These are phyloP conservation scores for Rhizophora mangle DNA, from an alignment of 345 rosid genomes.

Conservation along the genomic window DNA sequence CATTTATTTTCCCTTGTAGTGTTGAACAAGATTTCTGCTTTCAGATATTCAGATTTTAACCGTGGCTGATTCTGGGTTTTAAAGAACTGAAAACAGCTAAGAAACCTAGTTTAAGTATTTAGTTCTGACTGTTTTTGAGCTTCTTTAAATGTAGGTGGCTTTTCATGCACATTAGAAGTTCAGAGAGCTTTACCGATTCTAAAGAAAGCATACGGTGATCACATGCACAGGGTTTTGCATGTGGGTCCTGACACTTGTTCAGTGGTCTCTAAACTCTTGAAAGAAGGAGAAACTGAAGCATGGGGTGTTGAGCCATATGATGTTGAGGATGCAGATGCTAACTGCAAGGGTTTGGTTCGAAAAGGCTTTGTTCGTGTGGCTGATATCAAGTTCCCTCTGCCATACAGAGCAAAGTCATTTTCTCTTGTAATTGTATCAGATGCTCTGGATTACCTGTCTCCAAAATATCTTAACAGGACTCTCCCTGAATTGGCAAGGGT, in stretches of 20 bases:
- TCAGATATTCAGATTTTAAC: background rate
- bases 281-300: slow-evolving; percentile 90
- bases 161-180: slow-evolving; percentile 74
- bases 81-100: background rate
- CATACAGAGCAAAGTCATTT: slow-evolving; percentile 84
- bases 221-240: slow-evolving; percentile 87
- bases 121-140: background rate
- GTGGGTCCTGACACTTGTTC: slow-evolving; percentile 96
- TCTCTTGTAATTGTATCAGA: slow-evolving; percentile 89
- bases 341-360: slow-evolving; percentile 73
- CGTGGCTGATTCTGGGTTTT: background rate
- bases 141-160: slow-evolving; percentile 50
- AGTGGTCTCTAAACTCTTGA: slow-evolving; percentile 70
- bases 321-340: slow-evolving; percentile 82
- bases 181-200: slow-evolving; percentile 73
- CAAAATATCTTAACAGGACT: slow-evolving; percentile 87
- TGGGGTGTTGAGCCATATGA: slow-evolving; percentile 99
- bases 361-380: slow-evolving; percentile 89
- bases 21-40: too few relatives aligned
- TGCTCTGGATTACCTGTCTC: slow-evolving; percentile 91
- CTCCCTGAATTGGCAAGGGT: slow-evolving; percentile 91
- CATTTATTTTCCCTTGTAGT: too few relatives aligned
- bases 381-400: slow-evolving; percentile 87
- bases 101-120: too few relatives aligned
- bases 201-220: slow-evolving; percentile 81